Evolutionary conservation across 129 eudicot species (phyloP).

Genomic region (Glebionis coronaria): DNA sequence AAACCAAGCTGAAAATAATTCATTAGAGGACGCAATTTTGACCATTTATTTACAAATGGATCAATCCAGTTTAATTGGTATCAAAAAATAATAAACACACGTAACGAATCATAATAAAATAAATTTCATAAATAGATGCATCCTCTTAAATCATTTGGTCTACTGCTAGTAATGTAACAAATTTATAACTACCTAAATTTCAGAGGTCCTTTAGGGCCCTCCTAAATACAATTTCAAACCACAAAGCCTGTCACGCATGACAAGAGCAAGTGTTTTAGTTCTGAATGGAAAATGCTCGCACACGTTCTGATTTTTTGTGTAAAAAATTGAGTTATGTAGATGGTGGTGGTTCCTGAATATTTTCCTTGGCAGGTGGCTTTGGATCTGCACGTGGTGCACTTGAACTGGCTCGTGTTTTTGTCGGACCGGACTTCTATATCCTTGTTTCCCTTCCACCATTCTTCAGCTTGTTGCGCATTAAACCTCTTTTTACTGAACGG

Average conservation of each 20-base stretch:
- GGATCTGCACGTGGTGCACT: slow-evolving; percentile 29
- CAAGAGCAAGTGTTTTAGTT: not conserved
- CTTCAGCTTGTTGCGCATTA: slow-evolving; percentile 67
- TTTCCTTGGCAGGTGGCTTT: slow-evolving; percentile 22
- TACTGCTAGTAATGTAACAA: too few species aligned
- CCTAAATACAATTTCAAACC: not conserved
- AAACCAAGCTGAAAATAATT: too few species aligned
- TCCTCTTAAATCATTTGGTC: too few species aligned
- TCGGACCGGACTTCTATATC: slow-evolving; percentile 51
- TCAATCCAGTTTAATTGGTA: too few species aligned
- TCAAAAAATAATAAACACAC: too few species aligned
- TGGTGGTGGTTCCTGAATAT: slow-evolving; percentile 31
- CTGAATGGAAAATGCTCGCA: not conserved
- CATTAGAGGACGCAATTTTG: too few species aligned
- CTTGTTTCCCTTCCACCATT: slow-evolving; percentile 88
- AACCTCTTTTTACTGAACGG: slow-evolving; percentile 64
- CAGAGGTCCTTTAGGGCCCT: too few species aligned
- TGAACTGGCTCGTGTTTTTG: slow-evolving; percentile 28
- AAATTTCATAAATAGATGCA: too few species aligned
- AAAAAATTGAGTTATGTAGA: slow-evolving; percentile 25
- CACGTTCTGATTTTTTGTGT: not conserved
- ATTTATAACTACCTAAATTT: too few species aligned
- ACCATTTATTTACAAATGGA: too few species aligned
- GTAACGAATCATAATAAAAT: too few species aligned
- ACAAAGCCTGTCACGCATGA: slow-evolving; percentile 1